Evolutionary conservation across 2,329 filamentous ascomycete species (phyloP).

Genomic region (Raffaelea arxii): DNA sequence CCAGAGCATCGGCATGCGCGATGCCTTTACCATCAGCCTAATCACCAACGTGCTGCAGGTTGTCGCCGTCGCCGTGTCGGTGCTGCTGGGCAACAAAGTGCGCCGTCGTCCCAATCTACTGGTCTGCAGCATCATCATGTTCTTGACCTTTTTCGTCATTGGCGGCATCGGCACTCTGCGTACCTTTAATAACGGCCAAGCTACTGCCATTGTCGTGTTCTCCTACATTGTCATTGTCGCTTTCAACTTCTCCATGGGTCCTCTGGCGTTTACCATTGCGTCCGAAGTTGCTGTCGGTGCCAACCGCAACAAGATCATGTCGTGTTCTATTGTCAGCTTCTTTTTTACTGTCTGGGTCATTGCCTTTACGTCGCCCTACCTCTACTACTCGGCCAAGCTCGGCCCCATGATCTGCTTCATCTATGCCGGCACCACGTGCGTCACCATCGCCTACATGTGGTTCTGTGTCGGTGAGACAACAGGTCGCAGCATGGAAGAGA

Average conservation of each 20-base stretch:
- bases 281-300: not conserved
- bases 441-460: not conserved
- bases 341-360: not conserved
- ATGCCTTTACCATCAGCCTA: not conserved
- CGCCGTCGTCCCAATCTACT: not conserved
- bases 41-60: slow-evolving; percentile 2
- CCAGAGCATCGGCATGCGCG: not conserved
- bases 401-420: slow-evolving; percentile 1
- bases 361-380: not conserved
- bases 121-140: not conserved
- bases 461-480: slow-evolving; percentile 1
- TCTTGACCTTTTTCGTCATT: not conserved
- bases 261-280: not conserved
- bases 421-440: not conserved
- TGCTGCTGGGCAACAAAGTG: not conserved
- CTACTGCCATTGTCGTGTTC: not conserved
- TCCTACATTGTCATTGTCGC: not conserved
- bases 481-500: not conserved
- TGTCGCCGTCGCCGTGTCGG: not conserved
- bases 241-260: not conserved
- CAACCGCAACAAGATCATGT: slow-evolving; percentile 3
- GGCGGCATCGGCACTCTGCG: not conserved
- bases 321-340: not conserved
- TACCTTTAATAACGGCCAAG: not conserved
- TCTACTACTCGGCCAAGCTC: not conserved